Evolutionary conservation across 108 stramenopile species (phyloP).

Genomic region (Aurantiochytrium sp.): DNA sequence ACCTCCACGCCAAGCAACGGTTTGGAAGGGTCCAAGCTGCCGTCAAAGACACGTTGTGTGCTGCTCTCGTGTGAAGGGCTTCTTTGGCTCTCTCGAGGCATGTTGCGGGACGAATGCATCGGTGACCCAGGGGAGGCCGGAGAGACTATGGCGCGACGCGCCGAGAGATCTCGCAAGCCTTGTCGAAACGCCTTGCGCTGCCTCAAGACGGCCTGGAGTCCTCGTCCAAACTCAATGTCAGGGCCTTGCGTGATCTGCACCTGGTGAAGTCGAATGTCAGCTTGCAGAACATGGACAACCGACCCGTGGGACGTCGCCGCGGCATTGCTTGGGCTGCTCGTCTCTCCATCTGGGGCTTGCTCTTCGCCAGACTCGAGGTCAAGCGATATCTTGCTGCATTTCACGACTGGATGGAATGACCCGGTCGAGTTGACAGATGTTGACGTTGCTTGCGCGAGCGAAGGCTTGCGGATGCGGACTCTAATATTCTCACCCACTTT

Average conservation of each 20-base stretch:
- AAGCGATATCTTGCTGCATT: neutral
- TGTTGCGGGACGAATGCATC: neutral
- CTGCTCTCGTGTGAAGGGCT: too few relatives aligned
- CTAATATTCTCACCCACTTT: neutral
- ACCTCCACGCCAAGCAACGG: neutral
- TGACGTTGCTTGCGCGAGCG: neutral
- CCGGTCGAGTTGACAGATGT: neutral
- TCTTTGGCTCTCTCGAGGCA: neutral
- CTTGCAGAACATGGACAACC: too few relatives aligned
- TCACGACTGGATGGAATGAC: neutral
- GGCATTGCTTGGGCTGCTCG: too few relatives aligned
- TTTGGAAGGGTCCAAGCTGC: neutral
- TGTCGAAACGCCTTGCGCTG: neutral
- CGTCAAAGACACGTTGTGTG: neutral
- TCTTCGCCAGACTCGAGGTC: neutral
- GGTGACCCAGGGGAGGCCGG: neutral
- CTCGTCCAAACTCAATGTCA: neutral
- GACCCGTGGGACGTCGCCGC: too few relatives aligned
- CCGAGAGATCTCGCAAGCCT: neutral
- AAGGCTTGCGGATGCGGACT: neutral
- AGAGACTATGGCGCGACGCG: neutral
- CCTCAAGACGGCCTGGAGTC: neutral
- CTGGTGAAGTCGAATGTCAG: neutral
- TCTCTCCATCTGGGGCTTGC: neutral
- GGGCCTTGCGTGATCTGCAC: neutral